Conservation (phyloP, 1,284 basidiomycete species). For the Cystobasidium slooffiae region DNA sequence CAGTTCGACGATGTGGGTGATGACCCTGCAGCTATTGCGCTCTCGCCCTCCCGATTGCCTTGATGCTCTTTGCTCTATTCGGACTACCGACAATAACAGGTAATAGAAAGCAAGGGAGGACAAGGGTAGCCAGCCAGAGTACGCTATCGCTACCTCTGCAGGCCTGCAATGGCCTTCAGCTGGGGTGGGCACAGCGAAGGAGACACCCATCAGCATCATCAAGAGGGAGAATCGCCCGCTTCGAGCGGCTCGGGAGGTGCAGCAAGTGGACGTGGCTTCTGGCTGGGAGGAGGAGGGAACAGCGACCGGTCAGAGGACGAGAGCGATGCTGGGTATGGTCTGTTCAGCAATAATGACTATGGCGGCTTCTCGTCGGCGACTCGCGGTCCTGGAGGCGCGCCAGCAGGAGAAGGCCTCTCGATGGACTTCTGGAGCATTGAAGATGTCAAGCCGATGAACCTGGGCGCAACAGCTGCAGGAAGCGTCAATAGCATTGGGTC, state of each 20-base stretch:
- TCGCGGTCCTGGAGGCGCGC: not conserved
- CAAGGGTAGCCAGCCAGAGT: too few relatives aligned
- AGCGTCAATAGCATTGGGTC: not conserved
- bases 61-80: too few relatives aligned
- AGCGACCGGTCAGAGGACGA: slow-evolving; percentile 26
- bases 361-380: not conserved
- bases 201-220: not conserved
- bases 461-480: not conserved
- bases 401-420: slow-evolving; percentile 1
- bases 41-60: too few relatives aligned
- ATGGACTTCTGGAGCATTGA: slow-evolving; percentile 42
- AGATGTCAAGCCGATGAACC: slow-evolving; percentile 25
- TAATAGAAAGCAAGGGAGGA: too few relatives aligned
- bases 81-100: too few relatives aligned
- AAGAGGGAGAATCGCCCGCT: slow-evolving; percentile 29
- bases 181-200: slow-evolving; percentile 17
- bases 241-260: slow-evolving; percentile 26
- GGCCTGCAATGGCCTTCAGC: slow-evolving; percentile 12
- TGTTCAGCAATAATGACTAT: slow-evolving; percentile 12
- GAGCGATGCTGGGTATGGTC: slow-evolving; percentile 5
- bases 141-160: too few relatives aligned
- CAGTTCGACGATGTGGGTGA: too few relatives aligned
- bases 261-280: slow-evolving; percentile 19
- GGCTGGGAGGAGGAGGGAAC: slow-evolving; percentile 2
- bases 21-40: too few relatives aligned